Evolutionary conservation across 1,284 basidiomycete species (phyloP).

Genomic region (Boletus mariae): DNA sequence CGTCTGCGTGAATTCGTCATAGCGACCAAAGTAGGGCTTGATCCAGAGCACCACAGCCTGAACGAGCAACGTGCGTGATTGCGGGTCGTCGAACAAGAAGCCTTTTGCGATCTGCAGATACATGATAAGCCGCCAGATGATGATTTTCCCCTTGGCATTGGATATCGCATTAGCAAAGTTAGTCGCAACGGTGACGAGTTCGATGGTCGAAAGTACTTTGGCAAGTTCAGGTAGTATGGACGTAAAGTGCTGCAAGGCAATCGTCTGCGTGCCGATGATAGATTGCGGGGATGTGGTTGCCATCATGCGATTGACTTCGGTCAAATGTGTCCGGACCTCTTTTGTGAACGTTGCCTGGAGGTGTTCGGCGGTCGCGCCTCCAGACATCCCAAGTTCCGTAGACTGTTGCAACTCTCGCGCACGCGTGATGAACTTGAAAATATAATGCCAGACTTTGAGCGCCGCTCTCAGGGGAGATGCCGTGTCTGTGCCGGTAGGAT

Average conservation of each 20-base stretch:
- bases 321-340: constrained; percentile 73
- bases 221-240: constrained; percentile 86
- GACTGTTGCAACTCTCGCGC: constrained; percentile 85
- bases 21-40: constrained; percentile 91
- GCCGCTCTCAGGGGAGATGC: constrained; percentile 81
- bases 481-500: constrained; percentile 71
- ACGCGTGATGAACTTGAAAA: constrained; percentile 91
- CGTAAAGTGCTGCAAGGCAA: constrained; percentile 91
- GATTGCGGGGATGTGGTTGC: constrained; percentile 71
- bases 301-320: constrained; percentile 89
- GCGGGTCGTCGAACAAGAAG: constrained; percentile 80
- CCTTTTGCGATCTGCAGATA: constrained; percentile 89
- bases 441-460: constrained; percentile 95
- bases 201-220: constrained; percentile 75
- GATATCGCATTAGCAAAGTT: constrained; percentile 85
- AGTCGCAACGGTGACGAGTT: constrained; percentile 83
- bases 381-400: constrained; percentile 74
- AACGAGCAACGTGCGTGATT: constrained; percentile 78
- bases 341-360: constrained; percentile 83
- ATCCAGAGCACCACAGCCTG: constrained; percentile 92
- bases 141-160: constrained; percentile 79
- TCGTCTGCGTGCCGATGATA: constrained; percentile 93
- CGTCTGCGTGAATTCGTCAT: constrained; percentile 73
- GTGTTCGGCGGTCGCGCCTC: constrained; percentile 79
- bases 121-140: constrained; percentile 92